Conservation (phyloP, 2,329 filamentous ascomycete genomes). For the Neonectria coccinea region DNA sequence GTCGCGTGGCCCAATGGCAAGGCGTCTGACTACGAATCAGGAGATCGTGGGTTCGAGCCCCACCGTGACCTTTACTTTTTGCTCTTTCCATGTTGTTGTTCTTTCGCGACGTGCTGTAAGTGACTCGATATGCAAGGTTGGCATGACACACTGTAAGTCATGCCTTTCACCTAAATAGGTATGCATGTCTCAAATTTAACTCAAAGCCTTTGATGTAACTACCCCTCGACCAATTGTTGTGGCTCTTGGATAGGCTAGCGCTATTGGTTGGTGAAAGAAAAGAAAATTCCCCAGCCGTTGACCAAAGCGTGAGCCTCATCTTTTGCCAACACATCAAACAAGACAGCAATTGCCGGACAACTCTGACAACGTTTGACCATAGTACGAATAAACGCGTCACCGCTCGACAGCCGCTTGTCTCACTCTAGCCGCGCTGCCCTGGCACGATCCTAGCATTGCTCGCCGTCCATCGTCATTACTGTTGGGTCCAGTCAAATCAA, state of each 20-base stretch:
- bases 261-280: conserved; percentile 22
- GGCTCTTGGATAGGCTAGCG: conserved; percentile 19
- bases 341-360: conserved; percentile 9
- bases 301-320: conserved; percentile 8
- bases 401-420: conserved; percentile 29
- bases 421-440: conserved; percentile 28
- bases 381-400: conserved; percentile 11
- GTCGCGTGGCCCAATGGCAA: conserved; percentile 35
- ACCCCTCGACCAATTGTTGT: background rate
- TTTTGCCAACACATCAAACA: conserved; percentile 13
- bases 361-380: conserved; percentile 1
- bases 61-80: conserved; percentile 40
- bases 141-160: background rate
- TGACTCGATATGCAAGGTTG: background rate
- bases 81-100: background rate
- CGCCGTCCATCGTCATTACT: conserved; percentile 11
- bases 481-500: conserved; percentile 4
- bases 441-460: conserved; percentile 28
- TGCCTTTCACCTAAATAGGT: background rate
- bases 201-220: background rate
- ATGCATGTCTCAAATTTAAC: background rate
- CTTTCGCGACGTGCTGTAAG: background rate
- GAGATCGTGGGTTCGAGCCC: conserved; percentile 47
- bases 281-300: conserved; percentile 26
- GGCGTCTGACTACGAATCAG: conserved; percentile 48